Conservation (phyloP, 352 stramenopile species). For the Globisporangium uncinulatum region DNA sequence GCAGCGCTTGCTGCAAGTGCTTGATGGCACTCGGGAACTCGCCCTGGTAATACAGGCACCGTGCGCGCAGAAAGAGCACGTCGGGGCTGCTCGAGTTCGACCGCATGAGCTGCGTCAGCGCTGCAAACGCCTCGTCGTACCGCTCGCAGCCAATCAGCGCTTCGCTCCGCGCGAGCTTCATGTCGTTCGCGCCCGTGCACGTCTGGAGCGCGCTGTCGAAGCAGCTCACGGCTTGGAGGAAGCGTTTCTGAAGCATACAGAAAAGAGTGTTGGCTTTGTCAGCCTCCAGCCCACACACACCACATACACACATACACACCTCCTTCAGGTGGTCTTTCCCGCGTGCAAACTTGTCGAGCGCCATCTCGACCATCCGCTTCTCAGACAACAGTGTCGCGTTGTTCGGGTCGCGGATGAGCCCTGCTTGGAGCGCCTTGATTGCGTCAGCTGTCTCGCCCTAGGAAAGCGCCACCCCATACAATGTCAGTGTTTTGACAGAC, state of each 20-base stretch:
- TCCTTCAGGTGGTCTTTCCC: slow-evolving; percentile 64
- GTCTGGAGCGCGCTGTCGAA: slow-evolving; percentile 69
- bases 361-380: slow-evolving; percentile 75
- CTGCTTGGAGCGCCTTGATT: slow-evolving; percentile 72
- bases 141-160: slow-evolving; percentile 73
- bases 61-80: slow-evolving; percentile 81
- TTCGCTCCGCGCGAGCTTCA: slow-evolving; percentile 67
- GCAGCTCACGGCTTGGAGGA: slow-evolving; percentile 59
- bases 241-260: slow-evolving; percentile 34
- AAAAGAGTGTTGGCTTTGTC: neutral
- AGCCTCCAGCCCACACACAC: neutral
- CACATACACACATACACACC: slow-evolving; percentile 21
- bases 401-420: slow-evolving; percentile 71
- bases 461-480: slow-evolving; percentile 1
- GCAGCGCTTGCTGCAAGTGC: slow-evolving; percentile 89
- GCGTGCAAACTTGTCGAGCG: slow-evolving; percentile 71
- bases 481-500: neutral
- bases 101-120: slow-evolving; percentile 79
- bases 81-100: slow-evolving; percentile 77
- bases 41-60: slow-evolving; percentile 90
- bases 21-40: slow-evolving; percentile 92
- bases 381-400: slow-evolving; percentile 69
- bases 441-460: slow-evolving; percentile 65
- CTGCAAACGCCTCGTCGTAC: slow-evolving; percentile 80
- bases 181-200: slow-evolving; percentile 58